Evolutionary conservation across 148 eudicot genomes (phyloP), one percentile per base, ranked within the genome.

Genomic region (Nepenthes gracilis): DNA sequence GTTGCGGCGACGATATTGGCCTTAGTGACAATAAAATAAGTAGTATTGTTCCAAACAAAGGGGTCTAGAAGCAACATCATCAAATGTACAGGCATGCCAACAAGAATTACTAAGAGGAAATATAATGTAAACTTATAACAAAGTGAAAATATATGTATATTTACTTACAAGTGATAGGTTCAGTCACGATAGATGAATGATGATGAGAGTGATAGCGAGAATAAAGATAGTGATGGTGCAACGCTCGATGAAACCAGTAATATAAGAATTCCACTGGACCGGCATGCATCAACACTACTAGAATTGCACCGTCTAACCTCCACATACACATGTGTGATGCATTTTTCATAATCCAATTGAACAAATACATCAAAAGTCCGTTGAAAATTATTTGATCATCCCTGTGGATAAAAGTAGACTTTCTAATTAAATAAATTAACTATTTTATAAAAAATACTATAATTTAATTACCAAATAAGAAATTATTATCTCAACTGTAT

Each of bases 151-250:
- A 23, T 23, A 23, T 0, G 0, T 23, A 23, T 23, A 23, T 23
- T 23, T 23, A 23, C 23, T 23, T 76, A 84, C 89, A 76, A 13
- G 86, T 78, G 7, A 81, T 81, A 43, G 90, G 86, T 53, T 84
- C 78, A 6, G 85, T 84, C 51, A 72, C 83, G 49, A 81, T 79
- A 55, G 83, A 81, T 34, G 86, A 59, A 61, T 84, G 90, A 60
- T 84, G 90, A 55, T 78, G 83, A 12, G 90, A 81, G 43, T 84
- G 90, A 60, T 81, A 84, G 37, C 85, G 76, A 14, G 81, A 69
- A 75, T 84, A 84, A 55, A 84, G 77, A 50, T 37, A 84, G 56
- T 81, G 86, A 73, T 84, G 90, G 70, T 84, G 90, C 64, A 84
- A 58, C 2, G 90, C 86, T 61, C 90, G 57, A 60, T 84, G 90